Evolutionary conservation across 2,329 filamentous ascomycete genomes (phyloP).

Genomic region (Huntiella savannae): DNA sequence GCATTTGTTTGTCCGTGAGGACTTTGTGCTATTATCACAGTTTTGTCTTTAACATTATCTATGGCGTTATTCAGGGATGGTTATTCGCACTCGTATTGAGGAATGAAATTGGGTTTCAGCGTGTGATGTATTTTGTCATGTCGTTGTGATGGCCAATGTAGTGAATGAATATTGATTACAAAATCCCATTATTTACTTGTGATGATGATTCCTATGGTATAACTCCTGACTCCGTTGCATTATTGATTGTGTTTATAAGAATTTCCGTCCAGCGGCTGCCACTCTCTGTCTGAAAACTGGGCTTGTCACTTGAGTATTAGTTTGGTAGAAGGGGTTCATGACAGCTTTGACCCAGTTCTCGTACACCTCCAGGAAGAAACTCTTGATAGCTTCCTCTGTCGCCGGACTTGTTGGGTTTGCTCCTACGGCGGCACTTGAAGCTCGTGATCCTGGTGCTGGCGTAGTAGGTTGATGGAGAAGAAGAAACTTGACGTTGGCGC

Average conservation of each 20-base stretch:
- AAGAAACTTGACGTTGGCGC: slow-evolving; percentile 81
- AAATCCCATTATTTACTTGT: slow-evolving; percentile 5
- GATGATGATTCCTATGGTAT: too few species aligned
- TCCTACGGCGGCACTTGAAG: slow-evolving; percentile 51
- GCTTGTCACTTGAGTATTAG: slow-evolving; percentile 70
- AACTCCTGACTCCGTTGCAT: too few species aligned
- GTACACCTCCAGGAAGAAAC: slow-evolving; percentile 90
- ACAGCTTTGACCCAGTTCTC: slow-evolving; percentile 92
- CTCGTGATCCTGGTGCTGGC: slow-evolving; percentile 19
- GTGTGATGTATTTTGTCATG: slow-evolving; percentile 11
- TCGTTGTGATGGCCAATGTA: background rate
- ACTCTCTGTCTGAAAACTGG: slow-evolving; percentile 71
- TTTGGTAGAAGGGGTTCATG: slow-evolving; percentile 89
- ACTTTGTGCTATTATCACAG: slow-evolving; percentile 7
- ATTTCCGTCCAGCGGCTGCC: slow-evolving; percentile 78
- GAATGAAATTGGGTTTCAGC: too few species aligned
- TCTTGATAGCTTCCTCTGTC: slow-evolving; percentile 86
- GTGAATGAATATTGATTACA: slow-evolving; percentile 11
- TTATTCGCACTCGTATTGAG: background rate
- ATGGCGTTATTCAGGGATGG: slow-evolving; percentile 7
- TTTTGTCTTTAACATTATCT: slow-evolving; percentile 9
- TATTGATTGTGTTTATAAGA: slow-evolving; percentile 32
- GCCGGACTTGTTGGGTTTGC: slow-evolving; percentile 75
- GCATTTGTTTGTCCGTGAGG: background rate
- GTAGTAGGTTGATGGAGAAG: slow-evolving; percentile 64